These are phyloP conservation scores for Tagetes patula DNA, from an alignment of 129 eudicot genomes.

Conservation along the genomic window DNA sequence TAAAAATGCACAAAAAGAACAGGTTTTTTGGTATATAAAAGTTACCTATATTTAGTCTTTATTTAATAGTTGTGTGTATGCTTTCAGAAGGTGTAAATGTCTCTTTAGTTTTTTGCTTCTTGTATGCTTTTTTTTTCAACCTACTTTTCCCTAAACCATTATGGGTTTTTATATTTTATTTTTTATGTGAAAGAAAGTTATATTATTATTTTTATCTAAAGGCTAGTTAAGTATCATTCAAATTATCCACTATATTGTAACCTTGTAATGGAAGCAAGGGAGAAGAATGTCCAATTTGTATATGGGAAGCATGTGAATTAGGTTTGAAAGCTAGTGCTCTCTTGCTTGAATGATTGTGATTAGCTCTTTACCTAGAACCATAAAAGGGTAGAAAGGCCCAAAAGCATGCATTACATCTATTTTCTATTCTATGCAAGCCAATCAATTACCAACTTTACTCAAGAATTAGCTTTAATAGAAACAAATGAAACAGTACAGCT, in stretches of 20 bases:
- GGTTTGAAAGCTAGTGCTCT: constrained; percentile 40
- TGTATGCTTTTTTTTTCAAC: constrained; percentile 14
- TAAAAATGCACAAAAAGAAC: constrained; percentile 14
- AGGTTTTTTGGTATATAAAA: neutral
- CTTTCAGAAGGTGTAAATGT: constrained; percentile 17
- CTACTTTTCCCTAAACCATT: neutral
- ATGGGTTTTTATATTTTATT: neutral
- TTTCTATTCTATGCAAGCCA: constrained; percentile 36
- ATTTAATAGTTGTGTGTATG: constrained; percentile 14
- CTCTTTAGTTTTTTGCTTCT: constrained; percentile 14
- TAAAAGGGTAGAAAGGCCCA: constrained; percentile 29
- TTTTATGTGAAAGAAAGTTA: neutral
- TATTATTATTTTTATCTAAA: neutral
- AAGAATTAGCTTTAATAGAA: constrained; percentile 33
- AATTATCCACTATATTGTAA: constrained; percentile 15
- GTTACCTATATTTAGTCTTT: neutral
- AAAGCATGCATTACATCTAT: constrained; percentile 26
- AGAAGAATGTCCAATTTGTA: constrained; percentile 25
- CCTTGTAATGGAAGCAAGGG: constrained; percentile 23
- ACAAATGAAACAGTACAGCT: constrained; percentile 22
- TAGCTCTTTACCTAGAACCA: constrained; percentile 36
- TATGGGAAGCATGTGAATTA: constrained; percentile 43
- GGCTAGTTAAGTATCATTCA: neutral
- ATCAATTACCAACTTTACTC: constrained; percentile 28
- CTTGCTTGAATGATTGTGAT: constrained; percentile 31